These are phyloP conservation scores for Pythium scleroteichum DNA, from an alignment of 352 stramenopile genomes.

Conservation along the genomic window DNA sequence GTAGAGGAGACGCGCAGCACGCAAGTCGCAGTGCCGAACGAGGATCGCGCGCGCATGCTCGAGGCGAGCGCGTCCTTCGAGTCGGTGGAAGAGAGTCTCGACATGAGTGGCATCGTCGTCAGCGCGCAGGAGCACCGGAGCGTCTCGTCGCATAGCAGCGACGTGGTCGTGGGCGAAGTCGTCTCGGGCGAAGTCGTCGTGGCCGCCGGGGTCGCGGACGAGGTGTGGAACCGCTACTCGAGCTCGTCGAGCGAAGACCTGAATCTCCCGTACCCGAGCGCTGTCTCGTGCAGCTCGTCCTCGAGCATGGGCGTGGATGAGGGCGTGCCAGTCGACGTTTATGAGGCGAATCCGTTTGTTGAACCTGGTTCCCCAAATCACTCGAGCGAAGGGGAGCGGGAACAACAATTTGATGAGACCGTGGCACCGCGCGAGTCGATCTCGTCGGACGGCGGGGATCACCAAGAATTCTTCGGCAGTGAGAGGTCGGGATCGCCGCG, in stretches of 20 bases:
- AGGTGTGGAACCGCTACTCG: slow-evolving; percentile 29
- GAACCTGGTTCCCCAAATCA: slow-evolving; percentile 17
- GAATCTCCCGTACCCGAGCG: slow-evolving; percentile 14
- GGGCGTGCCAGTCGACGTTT: neutral
- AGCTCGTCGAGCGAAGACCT: slow-evolving; percentile 30
- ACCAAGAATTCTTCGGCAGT: slow-evolving; percentile 5
- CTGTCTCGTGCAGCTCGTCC: neutral
- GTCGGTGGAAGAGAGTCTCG: slow-evolving; percentile 5
- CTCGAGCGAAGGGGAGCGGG: slow-evolving; percentile 8
- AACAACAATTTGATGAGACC: neutral
- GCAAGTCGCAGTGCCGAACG: slow-evolving; percentile 2
- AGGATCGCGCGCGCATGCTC: slow-evolving; percentile 3
- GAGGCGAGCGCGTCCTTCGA: slow-evolving; percentile 2
- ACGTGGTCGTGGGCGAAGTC: slow-evolving; percentile 6
- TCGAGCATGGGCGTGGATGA: slow-evolving; percentile 12
- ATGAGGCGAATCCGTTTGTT: slow-evolving; percentile 19
- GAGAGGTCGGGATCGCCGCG: neutral
- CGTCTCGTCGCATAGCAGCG: neutral
- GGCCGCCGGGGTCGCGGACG: neutral
- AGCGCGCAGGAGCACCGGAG: neutral
- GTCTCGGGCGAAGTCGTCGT: neutral
- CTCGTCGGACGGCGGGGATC: slow-evolving; percentile 10
- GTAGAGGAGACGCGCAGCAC: slow-evolving; percentile 14
- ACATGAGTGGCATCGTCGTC: neutral
- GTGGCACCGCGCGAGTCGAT: slow-evolving; percentile 14